phyloP scores from a whole-genome alignment of 768 basidiomycete species.

The Termitomyces sp. region DNA sequence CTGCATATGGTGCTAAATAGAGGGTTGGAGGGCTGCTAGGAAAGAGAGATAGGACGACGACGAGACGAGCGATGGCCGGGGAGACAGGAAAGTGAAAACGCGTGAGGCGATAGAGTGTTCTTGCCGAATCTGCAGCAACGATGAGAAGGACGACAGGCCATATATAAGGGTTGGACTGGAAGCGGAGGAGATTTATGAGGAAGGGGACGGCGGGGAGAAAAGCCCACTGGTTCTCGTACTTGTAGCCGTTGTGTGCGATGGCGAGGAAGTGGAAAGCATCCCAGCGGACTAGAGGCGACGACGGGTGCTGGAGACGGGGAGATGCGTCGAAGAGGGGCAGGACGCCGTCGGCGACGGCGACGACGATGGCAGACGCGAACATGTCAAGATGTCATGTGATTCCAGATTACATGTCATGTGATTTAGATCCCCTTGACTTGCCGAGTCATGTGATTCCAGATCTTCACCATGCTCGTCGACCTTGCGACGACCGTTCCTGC shows the following conservation, averaged over 20 bases:
- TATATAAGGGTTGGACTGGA: conserved; percentile 18
- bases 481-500: conserved; percentile 58
- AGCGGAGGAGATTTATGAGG: conserved; percentile 35
- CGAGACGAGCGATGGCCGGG: conserved; percentile 52
- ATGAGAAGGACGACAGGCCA: conserved; percentile 30
- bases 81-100: conserved; percentile 55
- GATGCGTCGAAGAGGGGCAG: conserved; percentile 36
- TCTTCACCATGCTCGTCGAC: conserved; percentile 19
- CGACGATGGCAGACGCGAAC: conserved; percentile 13
- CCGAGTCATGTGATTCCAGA: neutral
- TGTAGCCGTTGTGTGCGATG: conserved; percentile 52
- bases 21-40: conserved; percentile 77
- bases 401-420: too few relatives aligned
- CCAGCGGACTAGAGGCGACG: conserved; percentile 63
- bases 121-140: conserved; percentile 34
- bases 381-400: too few relatives aligned
- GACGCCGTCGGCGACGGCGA: conserved; percentile 18
- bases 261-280: conserved; percentile 78
- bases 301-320: conserved; percentile 18
- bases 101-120: conserved; percentile 20
- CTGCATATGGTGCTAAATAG: conserved; percentile 68
- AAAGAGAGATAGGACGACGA: conserved; percentile 65
- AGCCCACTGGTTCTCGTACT: conserved; percentile 82
- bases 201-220: conserved; percentile 71
- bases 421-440: too few relatives aligned